Percentiles rank a stretch among this genome's conserved stretches.
Evolutionary conservation across 2,329 filamentous ascomycete species (phyloP).

Genomic region (Alternaria atra): DNA sequence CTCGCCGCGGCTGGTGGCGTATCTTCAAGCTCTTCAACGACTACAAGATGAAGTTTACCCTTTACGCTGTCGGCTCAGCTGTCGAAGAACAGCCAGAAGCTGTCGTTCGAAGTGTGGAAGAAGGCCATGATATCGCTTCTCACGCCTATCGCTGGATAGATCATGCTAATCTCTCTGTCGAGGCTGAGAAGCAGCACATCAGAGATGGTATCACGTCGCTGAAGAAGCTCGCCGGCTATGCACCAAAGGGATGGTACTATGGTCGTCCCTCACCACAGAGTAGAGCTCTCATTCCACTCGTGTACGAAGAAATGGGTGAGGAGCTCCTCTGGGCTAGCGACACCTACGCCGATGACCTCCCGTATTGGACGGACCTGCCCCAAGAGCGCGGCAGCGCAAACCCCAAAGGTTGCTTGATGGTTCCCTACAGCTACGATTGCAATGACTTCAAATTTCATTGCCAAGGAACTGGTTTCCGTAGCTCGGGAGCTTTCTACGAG

Average conservation of each 20-base stretch:
- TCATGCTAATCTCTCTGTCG: slow-evolving; percentile 57
- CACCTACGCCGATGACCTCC: slow-evolving; percentile 64
- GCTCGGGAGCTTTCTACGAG: slow-evolving; percentile 54
- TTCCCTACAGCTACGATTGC: slow-evolving; percentile 65
- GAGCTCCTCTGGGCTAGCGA: slow-evolving; percentile 61
- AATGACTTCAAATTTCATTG: slow-evolving; percentile 62
- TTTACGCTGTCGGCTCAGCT: slow-evolving; percentile 61
- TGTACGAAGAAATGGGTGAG: slow-evolving; percentile 63
- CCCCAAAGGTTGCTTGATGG: slow-evolving; percentile 62
- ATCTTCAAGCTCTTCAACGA: slow-evolving; percentile 61
- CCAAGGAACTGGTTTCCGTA: slow-evolving; percentile 57
- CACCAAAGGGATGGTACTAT: slow-evolving; percentile 62
- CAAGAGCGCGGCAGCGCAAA: slow-evolving; percentile 54
- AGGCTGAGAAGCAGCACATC: slow-evolving; percentile 60
- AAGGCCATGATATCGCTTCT: slow-evolving; percentile 61
- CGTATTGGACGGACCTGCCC: slow-evolving; percentile 65
- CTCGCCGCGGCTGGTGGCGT: slow-evolving; percentile 60
- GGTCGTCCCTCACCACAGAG: slow-evolving; percentile 58
- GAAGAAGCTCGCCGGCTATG: slow-evolving; percentile 57
- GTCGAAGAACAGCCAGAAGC: slow-evolving; percentile 60
- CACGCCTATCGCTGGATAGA: slow-evolving; percentile 64
- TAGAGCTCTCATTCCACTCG: slow-evolving; percentile 58
- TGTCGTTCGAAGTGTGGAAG: slow-evolving; percentile 57
- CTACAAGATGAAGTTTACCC: slow-evolving; percentile 60
- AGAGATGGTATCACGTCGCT: slow-evolving; percentile 54